These are phyloP conservation scores for Eucalyptus curtisii DNA, from an alignment of 345 rosid species.

Conservation along the genomic window DNA sequence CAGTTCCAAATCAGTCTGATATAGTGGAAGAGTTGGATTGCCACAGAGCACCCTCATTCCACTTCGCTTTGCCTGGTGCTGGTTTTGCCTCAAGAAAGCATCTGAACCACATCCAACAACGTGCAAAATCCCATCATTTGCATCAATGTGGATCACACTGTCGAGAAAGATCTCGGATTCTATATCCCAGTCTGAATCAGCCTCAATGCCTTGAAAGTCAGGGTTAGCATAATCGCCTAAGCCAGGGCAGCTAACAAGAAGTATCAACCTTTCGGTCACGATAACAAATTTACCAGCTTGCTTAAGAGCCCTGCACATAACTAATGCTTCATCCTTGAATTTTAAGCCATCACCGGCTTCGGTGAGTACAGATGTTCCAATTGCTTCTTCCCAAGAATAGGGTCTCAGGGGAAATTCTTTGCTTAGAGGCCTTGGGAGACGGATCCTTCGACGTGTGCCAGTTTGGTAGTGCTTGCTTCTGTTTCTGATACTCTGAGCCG, in stretches of 20 bases:
- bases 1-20: constrained; percentile 58
- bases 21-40: constrained; percentile 64
- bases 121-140: constrained; percentile 37
- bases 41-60: constrained; percentile 35
- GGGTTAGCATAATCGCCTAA: constrained; percentile 53
- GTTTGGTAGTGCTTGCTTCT: constrained; percentile 52
- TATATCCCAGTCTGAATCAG: constrained; percentile 55
- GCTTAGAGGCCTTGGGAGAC: constrained; percentile 73
- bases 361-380: constrained; percentile 59
- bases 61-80: constrained; percentile 24
- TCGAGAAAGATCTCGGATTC: constrained; percentile 66
- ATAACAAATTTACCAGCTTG: constrained; percentile 58
- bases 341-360: constrained; percentile 50
- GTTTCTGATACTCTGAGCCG: constrained; percentile 90
- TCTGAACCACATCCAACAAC: constrained; percentile 78
- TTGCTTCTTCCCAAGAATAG: constrained; percentile 91
- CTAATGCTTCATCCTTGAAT: constrained; percentile 48
- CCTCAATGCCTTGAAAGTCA: constrained; percentile 54
- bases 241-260: constrained; percentile 53
- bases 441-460: constrained; percentile 50
- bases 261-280: constrained; percentile 47
- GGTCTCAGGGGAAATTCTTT: constrained; percentile 75
- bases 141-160: constrained; percentile 59
- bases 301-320: constrained; percentile 65
- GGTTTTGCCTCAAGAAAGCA: constrained; percentile 44